Evolutionary conservation across 2,329 filamentous ascomycete genomes (phyloP), one percentile per base, ranked within the genome.

Genomic region (Cordyceps farinosa): DNA sequence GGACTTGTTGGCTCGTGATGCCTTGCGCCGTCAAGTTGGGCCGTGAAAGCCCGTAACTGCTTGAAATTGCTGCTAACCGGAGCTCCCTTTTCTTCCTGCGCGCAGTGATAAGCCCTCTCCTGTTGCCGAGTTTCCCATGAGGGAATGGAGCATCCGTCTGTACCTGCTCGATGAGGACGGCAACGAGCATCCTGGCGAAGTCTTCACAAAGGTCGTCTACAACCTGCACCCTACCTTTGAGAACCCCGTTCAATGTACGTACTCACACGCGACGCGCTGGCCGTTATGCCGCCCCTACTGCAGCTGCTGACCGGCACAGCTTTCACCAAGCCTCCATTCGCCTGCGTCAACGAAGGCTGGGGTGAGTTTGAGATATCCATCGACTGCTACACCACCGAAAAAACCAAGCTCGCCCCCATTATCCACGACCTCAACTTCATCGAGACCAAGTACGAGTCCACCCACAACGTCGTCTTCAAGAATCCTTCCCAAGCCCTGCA

Each of bases 341-440:
- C 84, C 68, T 96, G 96, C 77, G 82, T 87, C 67, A 96, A 99
- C 77, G 91, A 97, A 78, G 95, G 95, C 69, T 99, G 95, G 95
- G 95, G 95, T 72, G 95, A 98, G 79, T 99, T 99, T 75, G 95
- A 98, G 74, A 94, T 99, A 87, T 83, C 82, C 54, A 95, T 98
- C 71, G 87, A 90, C 66, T 84, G 96, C 69, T 90, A 88, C 72
- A 90, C 90, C 50, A 87, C 90, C 36, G 92, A 95, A 77, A 97
- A 97, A 82, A 89, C 89, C 64, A 94, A 97, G 72, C 86, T 92
- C 72, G 82, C 85, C 15, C 75, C 74, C 65, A 82, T 99, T 67
- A 79, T 82, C 57, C 95, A 99, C 76, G 95, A 99, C 73, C 84
- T 99, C 65, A 97, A 98, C 82, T 99, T 99, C 77, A 84, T 86